Evolutionary conservation across 352 stramenopile genomes (phyloP), one percentile per base, ranked within the genome.

Genomic region (Elongisporangium prolatum): DNA sequence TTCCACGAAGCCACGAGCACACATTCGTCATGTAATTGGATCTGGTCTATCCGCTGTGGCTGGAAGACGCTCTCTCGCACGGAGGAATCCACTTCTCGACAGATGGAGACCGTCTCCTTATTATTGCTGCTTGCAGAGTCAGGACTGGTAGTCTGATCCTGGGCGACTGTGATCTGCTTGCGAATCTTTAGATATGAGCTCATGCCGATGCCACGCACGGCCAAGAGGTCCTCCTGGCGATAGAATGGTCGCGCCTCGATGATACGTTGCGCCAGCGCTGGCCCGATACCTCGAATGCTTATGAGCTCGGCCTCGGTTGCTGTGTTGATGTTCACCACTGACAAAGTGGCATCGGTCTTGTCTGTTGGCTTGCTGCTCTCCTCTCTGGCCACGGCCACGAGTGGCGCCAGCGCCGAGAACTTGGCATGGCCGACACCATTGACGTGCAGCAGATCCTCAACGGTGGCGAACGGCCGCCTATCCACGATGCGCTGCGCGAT

Each of bases 1-100:
- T 92, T 92, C 77, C 76, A 89, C 55, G 77, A 87, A 0, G 74
- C 82, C 7, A 89, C 56, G 37, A 91, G 59, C 18, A 91, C 21
- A 20, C 63, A 44, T n/a, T 17, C 2, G n/a, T 9, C 22, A 22
- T 0, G 48, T 17, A 1, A 16, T 14, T 11, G 9, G 34, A 18
- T 54, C 21, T 5, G n/a, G 38, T 5, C 9, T 4, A n/a, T 18
- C 4, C 10, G 18, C 20, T 11, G 67, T 24, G 1, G 28, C 14
- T 57, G 54, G 20, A 84, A 70, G 3, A 84, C 60, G 40, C 55
- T 80, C 28, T 28, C 53, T 4, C 77, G 77, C 14, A 88, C 63
- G 22, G 68, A 53, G 20, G 37, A 37, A 22, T 84, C 63, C 28
- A 83, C 57, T 34, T 72, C 63, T 0, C 61, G 64, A 48, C 70